Conservation (phyloP, 1,139 yeast genomes). For the Debaryomyces singareniensis region DNA sequence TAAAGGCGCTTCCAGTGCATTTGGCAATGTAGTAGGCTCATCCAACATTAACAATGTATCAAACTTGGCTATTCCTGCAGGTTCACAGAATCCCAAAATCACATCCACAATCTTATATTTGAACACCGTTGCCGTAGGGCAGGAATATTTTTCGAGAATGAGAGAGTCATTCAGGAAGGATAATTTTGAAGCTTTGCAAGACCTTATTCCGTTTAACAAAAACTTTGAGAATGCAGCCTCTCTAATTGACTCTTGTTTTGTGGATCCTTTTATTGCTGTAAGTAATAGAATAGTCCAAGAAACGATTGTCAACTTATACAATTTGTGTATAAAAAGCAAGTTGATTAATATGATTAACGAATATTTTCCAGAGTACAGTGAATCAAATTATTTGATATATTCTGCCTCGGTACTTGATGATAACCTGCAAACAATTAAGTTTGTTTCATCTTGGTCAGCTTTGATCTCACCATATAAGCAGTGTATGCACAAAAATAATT, state of each 20-base stretch:
- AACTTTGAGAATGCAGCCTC: slow-evolving; percentile 40
- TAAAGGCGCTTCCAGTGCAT: slow-evolving; percentile 41
- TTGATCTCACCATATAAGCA: slow-evolving; percentile 62
- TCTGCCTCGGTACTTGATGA: slow-evolving; percentile 27
- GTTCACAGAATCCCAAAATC: slow-evolving; percentile 25
- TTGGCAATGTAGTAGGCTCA: slow-evolving; percentile 38
- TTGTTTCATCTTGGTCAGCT: slow-evolving; percentile 58
- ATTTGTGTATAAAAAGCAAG: slow-evolving; percentile 50
- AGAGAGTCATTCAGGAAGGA: slow-evolving; percentile 27
- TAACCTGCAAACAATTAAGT: slow-evolving; percentile 29
- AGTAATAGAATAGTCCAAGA: slow-evolving; percentile 47
- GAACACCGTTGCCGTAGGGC: slow-evolving; percentile 56
- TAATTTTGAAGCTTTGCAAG: slow-evolving; percentile 19
- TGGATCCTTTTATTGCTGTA: slow-evolving; percentile 32
- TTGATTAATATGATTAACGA: slow-evolving; percentile 44
- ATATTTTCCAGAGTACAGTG: slow-evolving; percentile 49
- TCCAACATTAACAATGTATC: slow-evolving; percentile 12
- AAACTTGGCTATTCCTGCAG: slow-evolving; percentile 6
- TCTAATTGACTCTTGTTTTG: slow-evolving; percentile 31
- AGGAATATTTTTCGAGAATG: slow-evolving; percentile 47
- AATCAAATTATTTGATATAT: slow-evolving; percentile 26
- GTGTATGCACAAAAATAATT: slow-evolving; percentile 45
- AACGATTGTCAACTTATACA: slow-evolving; percentile 49
- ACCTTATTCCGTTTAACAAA: slow-evolving; percentile 50
- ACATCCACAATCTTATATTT: slow-evolving; percentile 48